These are phyloP conservation scores for Emmonsiellopsis sp. DNA, from an alignment of 2,329 filamentous ascomycete genomes.

Conservation along the genomic window DNA sequence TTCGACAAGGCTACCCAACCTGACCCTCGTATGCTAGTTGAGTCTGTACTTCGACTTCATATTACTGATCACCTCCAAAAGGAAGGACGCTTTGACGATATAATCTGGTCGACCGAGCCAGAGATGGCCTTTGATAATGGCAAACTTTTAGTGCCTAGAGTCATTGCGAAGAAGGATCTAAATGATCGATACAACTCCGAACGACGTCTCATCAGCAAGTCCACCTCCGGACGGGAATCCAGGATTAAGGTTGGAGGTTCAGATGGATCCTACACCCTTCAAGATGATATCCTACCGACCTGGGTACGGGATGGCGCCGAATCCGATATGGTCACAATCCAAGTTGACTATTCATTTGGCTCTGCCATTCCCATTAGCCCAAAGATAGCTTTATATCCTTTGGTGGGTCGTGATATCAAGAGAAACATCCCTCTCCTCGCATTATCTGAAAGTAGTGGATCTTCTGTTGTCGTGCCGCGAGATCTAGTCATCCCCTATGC, in stretches of 20 bases:
- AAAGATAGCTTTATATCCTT: neutral
- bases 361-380: neutral
- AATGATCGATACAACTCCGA: slow-evolving; percentile 9
- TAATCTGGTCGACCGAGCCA: slow-evolving; percentile 9
- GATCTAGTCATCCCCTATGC: neutral
- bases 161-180: neutral
- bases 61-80: slow-evolving; percentile 3
- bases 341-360: neutral
- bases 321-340: neutral
- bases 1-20: slow-evolving; percentile 6
- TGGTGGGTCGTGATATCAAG: neutral
- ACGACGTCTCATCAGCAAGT: slow-evolving; percentile 7
- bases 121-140: slow-evolving; percentile 6
- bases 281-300: neutral
- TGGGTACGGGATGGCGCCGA: neutral
- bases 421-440: neutral
- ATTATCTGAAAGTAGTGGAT: neutral
- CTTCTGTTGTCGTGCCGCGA: neutral
- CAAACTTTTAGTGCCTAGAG: slow-evolving; percentile 7
- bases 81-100: neutral
- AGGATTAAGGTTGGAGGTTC: neutral
- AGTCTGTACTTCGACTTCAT: slow-evolving; percentile 9
- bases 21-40: slow-evolving; percentile 8
- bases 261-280: neutral
- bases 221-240: neutral